Conservation (phyloP, 345 rosid genomes). For the Salix udensis region DNA sequence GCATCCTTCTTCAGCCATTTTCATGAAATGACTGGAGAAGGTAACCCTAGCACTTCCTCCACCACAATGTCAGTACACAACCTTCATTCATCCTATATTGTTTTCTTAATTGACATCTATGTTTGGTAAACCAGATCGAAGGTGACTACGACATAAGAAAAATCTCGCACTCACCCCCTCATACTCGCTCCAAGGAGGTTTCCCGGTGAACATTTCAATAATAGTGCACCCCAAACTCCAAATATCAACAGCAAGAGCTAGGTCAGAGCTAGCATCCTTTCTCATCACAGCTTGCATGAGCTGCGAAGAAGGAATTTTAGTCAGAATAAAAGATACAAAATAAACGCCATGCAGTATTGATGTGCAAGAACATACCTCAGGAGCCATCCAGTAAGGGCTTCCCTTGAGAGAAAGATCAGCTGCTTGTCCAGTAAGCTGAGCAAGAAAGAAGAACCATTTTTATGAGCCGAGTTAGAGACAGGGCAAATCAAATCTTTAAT, state of each 20-base stretch:
- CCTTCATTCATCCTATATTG: neutral
- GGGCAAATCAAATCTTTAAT: neutral
- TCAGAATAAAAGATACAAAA: constrained; percentile 18
- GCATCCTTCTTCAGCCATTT: neutral
- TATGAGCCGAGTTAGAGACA: constrained; percentile 8
- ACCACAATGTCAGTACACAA: neutral
- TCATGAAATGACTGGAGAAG: neutral
- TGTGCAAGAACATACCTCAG: constrained; percentile 59
- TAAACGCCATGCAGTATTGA: neutral
- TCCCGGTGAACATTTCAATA: constrained; percentile 93
- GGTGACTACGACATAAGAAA: neutral
- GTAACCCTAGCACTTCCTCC: neutral
- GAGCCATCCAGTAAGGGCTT: constrained; percentile 99
- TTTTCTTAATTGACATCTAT: neutral
- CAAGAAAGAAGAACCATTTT: constrained; percentile 14
- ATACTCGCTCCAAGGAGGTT: constrained; percentile 94
- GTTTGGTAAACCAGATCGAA: neutral
- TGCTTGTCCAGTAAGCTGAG: constrained; percentile 82
- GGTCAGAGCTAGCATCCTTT: constrained; percentile 68
- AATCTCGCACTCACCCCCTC: constrained; percentile 73
- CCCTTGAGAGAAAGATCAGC: constrained; percentile 90
- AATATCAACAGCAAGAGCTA: constrained; percentile 90
- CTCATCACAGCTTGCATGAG: constrained; percentile 91
- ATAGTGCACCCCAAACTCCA: constrained; percentile 99
- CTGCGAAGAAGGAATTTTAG: constrained; percentile 34